These are phyloP conservation scores for Globisporangium megalacanthum DNA, from an alignment of 352 stramenopile genomes.

Conservation along the genomic window DNA sequence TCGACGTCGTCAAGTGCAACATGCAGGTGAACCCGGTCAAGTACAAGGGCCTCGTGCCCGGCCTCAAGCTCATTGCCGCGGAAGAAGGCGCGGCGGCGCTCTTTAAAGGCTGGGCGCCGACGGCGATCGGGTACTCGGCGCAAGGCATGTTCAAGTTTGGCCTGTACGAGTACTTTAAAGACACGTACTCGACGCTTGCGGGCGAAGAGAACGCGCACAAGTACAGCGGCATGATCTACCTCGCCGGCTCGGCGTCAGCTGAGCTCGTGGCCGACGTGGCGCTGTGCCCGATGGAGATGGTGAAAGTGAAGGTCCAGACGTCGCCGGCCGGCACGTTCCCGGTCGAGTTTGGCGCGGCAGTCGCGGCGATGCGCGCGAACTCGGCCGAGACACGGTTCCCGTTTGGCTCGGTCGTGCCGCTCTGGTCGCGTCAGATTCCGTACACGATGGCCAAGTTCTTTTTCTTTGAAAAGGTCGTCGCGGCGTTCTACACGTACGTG, in stretches of 20 bases:
- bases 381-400: slow-evolving; percentile 87
- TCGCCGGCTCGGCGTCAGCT: slow-evolving; percentile 89
- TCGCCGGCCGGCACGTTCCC: slow-evolving; percentile 88
- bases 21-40: slow-evolving; percentile 91
- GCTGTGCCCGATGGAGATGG: slow-evolving; percentile 93
- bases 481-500: slow-evolving; percentile 85
- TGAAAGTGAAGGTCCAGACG: slow-evolving; percentile 94
- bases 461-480: slow-evolving; percentile 92
- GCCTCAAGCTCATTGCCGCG: slow-evolving; percentile 81
- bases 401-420: slow-evolving; percentile 88
- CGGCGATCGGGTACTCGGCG: slow-evolving; percentile 88
- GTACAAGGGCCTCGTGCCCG: slow-evolving; percentile 74
- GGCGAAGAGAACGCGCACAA: slow-evolving; percentile 91
- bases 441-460: slow-evolving; percentile 99
- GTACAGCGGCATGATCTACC: slow-evolving; percentile 90
- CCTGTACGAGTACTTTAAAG: slow-evolving; percentile 96
- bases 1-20: slow-evolving; percentile 95
- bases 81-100: slow-evolving; percentile 81
- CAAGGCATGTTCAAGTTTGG: slow-evolving; percentile 93
- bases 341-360: slow-evolving; percentile 77
- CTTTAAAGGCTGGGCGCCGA: slow-evolving; percentile 91
- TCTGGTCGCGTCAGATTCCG: slow-evolving; percentile 93
- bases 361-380: slow-evolving; percentile 87
- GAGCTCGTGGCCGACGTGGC: slow-evolving; percentile 93
- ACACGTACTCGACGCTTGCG: slow-evolving; percentile 88